A percentile compares a stretch with the other conserved stretches of the same genome.
Evolutionary conservation across 345 rosid genomes (phyloP).

Genomic region (Bretschneidera sinensis): DNA sequence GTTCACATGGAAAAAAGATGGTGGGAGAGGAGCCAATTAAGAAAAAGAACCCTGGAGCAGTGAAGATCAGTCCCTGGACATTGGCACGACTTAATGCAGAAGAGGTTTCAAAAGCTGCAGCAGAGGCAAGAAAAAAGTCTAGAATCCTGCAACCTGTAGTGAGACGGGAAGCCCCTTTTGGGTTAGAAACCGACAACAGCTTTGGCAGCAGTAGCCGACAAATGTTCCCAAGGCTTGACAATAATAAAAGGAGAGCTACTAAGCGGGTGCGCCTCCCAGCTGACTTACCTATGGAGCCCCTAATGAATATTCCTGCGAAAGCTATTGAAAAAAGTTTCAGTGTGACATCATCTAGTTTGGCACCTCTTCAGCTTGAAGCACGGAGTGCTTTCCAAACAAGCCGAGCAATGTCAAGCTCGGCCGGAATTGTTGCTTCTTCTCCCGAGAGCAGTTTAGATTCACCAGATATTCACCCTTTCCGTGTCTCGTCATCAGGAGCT

Average conservation of each 20-base stretch:
- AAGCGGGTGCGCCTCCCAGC: conserved; percentile 76
- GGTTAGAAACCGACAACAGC: conserved; percentile 56
- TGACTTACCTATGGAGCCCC: conserved; percentile 61
- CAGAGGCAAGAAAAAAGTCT: conserved; percentile 92
- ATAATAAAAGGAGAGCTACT: conserved; percentile 50
- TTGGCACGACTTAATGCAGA: conserved; percentile 89
- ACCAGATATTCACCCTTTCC: conserved; percentile 84
- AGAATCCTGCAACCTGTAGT: conserved; percentile 78
- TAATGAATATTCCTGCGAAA: conserved; percentile 34
- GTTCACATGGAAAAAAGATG: conserved; percentile 81
- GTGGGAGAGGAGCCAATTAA: conserved; percentile 54
- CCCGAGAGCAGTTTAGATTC: conserved; percentile 98
- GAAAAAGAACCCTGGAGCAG: conserved; percentile 67
- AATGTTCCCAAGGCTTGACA: conserved; percentile 67
- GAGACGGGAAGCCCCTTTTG: conserved; percentile 46
- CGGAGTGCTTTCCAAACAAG: conserved; percentile 93
- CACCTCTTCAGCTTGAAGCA: conserved; percentile 93
- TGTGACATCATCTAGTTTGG: conserved; percentile 64
- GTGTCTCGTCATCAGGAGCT: conserved; percentile 73
- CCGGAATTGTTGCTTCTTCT: conserved; percentile 69
- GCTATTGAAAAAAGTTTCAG: conserved; percentile 41
- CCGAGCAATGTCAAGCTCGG: conserved; percentile 73
- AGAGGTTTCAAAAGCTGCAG: conserved; percentile 91
- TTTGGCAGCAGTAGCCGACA: conserved; percentile 74
- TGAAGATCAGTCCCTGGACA: conserved; percentile 95